Evolutionary conservation across 306 rosid species (phyloP).

Genomic region (Fragaria vesca): DNA sequence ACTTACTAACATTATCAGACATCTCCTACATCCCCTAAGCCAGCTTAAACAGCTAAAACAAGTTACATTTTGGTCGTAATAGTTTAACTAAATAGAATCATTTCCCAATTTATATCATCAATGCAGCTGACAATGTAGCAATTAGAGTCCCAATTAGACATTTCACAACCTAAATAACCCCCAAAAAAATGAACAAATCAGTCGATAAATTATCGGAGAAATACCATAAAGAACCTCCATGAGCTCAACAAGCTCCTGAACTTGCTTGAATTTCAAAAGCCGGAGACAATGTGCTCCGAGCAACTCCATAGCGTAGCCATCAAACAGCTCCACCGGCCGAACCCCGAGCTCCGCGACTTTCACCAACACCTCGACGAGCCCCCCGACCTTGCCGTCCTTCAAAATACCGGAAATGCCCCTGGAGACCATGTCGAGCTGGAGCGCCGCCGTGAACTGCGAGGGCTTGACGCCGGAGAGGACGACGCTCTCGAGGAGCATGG

Average conservation of each 20-base stretch:
- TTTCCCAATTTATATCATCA: background rate
- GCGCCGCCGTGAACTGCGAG: slow-evolving; percentile 36
- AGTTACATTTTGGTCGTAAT: background rate
- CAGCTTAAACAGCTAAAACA: background rate
- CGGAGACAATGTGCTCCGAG: slow-evolving; percentile 48
- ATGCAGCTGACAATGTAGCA: background rate
- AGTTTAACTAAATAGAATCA: background rate
- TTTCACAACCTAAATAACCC: background rate
- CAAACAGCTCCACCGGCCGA: slow-evolving; percentile 44
- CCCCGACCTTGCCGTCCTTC: slow-evolving; percentile 42
- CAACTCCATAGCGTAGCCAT: slow-evolving; percentile 41
- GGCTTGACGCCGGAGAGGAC: slow-evolving; percentile 44
- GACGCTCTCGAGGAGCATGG: slow-evolving; percentile 42
- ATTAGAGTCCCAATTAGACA: background rate
- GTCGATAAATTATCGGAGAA: background rate
- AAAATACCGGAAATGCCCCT: slow-evolving; percentile 44
- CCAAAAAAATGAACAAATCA: background rate
- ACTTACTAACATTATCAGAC: background rate
- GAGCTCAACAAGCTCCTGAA: slow-evolving; percentile 67
- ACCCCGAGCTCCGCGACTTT: slow-evolving; percentile 43
- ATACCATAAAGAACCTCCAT: slow-evolving; percentile 83
- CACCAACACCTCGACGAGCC: slow-evolving; percentile 39
- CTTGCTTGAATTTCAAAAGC: slow-evolving; percentile 38
- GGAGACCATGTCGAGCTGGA: slow-evolving; percentile 46
- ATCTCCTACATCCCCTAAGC: background rate